Base-by-base conservation (phyloP, 441 rosid genomes). In the Pelargonium myrrhifolium region DNA sequence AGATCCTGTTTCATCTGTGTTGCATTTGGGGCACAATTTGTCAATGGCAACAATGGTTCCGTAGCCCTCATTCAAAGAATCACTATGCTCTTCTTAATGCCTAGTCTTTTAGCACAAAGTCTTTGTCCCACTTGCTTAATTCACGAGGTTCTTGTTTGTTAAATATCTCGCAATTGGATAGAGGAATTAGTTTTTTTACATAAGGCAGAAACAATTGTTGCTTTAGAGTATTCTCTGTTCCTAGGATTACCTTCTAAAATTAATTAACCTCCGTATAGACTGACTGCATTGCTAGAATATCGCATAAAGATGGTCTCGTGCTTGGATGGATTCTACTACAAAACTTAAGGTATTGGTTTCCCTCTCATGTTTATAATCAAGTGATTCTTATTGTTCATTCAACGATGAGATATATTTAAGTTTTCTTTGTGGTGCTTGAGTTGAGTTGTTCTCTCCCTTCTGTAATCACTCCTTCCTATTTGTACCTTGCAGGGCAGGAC, bases 261-360 rank as follows among this genome's bases (percentile, higher is more conserved):
- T 45, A 42, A 56, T 62, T 53, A 53, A 55, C 15, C 42, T 14
- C 60, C 28, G 18, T 80, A 74, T 80, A 94, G 99, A 84, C 93
- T 64, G 95, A 92, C 70, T 92, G 99, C 82, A 87, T 94, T 74
- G 99, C 89, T 18, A 87, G 97, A 83, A 90, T 92, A 71, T 94
- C 99, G 37, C 85, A 71, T 14, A 71, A 80, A 68, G 87, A 83
- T 55, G 98, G 97, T 65, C 62, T 72, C 0, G 75, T 94, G 40
- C 81, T 80, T 56, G 96, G 98, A 62, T 94, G 99, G 99, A 83
- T 94, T 75, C 80, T 94, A 28, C 98, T 92, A 71, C 86, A 80
- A 11, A 68, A 80, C 20, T 79, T 94, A 79, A 92, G 98, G 99
- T 92, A 47, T 47, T 20, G 12, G 15, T 45, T 77, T 2, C 2